Conservation (phyloP, 23 red algal species). For the Gracilaria caudata region DNA sequence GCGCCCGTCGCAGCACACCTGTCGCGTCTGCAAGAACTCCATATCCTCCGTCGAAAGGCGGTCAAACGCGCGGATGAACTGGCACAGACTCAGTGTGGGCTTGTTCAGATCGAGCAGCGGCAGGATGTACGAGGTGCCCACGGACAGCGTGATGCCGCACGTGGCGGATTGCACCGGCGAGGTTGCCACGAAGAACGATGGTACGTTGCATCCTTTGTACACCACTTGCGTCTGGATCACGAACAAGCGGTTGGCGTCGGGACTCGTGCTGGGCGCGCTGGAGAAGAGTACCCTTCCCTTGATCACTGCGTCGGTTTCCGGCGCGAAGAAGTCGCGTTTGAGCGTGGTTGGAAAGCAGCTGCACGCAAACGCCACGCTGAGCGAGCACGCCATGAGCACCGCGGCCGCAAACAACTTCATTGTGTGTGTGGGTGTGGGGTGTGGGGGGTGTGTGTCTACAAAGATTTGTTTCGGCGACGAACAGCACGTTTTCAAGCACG, state of each 20-base stretch:
- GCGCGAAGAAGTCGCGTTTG: conserved; percentile 13
- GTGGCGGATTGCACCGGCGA: conserved; percentile 23
- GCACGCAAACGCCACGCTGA: neutral
- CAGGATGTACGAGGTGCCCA: conserved; percentile 9
- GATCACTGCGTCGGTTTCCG: neutral
- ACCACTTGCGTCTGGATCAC: neutral
- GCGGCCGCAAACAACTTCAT: neutral
- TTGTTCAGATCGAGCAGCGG: neutral
- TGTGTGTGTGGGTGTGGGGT: too few species aligned
- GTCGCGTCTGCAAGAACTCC: conserved; percentile 16
- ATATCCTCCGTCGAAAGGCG: neutral
- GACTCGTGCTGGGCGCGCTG: too few species aligned
- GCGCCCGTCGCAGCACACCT: conserved; percentile 17
- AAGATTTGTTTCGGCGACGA: too few species aligned
- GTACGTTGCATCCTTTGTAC: conserved; percentile 19
- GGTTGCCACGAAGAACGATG: neutral
- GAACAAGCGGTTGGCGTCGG: neutral
- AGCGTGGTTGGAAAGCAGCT: conserved; percentile 12
- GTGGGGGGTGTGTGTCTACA: too few species aligned
- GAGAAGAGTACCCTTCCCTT: neutral
- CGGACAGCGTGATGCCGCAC: conserved; percentile 20
- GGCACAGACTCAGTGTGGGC: conserved; percentile 7
- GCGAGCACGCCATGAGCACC: neutral
- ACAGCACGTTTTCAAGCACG: too few species aligned
- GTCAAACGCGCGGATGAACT: conserved; percentile 26